Conservation (phyloP, 2,329 filamentous ascomycete species). For the Alternaria rosae region DNA sequence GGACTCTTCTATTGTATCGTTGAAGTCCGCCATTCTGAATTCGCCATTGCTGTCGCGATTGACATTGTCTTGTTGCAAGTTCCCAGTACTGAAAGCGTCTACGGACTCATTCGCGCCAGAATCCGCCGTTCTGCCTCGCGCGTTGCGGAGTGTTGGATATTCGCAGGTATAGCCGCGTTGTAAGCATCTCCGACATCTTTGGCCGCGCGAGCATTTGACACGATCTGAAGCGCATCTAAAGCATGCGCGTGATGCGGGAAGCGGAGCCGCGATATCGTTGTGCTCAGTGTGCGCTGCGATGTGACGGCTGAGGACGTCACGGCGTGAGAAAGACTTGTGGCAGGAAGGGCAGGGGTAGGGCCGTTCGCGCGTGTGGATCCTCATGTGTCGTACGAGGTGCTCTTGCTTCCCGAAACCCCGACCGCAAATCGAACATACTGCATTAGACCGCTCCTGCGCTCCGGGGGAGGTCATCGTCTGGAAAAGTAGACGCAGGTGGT, state of each 20-base stretch:
- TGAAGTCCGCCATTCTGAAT: not conserved
- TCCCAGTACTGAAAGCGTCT: not conserved
- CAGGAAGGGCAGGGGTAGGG: conserved; percentile 19
- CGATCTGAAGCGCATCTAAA: conserved; percentile 35
- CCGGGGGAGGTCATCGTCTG: not conserved
- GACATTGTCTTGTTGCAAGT: not conserved
- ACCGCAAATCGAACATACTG: conserved; percentile 12
- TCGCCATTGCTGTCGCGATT: not conserved
- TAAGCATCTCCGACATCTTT: conserved; percentile 33
- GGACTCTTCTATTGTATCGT: not conserved
- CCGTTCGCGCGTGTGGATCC: conserved; percentile 21
- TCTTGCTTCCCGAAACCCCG: conserved; percentile 17
- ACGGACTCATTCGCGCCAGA: not conserved
- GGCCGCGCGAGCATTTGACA: conserved; percentile 38
- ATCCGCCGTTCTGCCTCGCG: not conserved
- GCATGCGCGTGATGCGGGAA: conserved; percentile 28
- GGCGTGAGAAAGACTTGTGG: conserved; percentile 15
- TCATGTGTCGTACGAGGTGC: conserved; percentile 19
- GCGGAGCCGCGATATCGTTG: not conserved
- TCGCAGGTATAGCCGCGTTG: conserved; percentile 27
- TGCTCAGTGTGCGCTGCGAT: conserved; percentile 14
- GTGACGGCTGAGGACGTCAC: conserved; percentile 13
- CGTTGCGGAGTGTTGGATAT: conserved; percentile 24
- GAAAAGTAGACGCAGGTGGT: not conserved
- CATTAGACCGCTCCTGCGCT: not conserved